Conservation (phyloP, 73 alveolate genomes). For the Paramecium caudatum region DNA sequence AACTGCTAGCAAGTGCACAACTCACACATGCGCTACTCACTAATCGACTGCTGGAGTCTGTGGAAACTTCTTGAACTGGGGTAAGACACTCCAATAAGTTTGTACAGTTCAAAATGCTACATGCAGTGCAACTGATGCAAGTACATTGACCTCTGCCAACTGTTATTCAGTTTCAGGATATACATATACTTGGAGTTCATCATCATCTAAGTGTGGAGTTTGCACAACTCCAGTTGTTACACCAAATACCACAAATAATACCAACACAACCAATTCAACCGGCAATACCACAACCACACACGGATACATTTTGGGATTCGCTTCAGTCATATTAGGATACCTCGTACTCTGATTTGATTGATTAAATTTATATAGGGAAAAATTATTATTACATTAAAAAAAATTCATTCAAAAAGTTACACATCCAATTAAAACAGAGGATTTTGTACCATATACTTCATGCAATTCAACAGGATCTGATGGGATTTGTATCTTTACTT, state of each 20-base stretch:
- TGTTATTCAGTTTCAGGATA: not conserved
- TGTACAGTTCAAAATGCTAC: no score
- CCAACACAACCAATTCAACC: not conserved
- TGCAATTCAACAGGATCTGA: slow-evolving; percentile 43
- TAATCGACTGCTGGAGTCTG: not conserved
- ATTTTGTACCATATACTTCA: no score
- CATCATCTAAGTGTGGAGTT: not conserved
- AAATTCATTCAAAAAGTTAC: no score
- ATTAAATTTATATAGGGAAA: no score
- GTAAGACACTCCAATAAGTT: not conserved
- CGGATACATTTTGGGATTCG: not conserved
- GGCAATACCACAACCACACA: not conserved
- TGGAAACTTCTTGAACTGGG: slow-evolving; percentile 16
- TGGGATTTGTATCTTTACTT: slow-evolving; percentile 39
- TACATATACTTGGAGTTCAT: not conserved
- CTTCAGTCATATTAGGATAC: not conserved
- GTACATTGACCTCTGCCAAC: not conserved
- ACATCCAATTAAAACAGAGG: no score
- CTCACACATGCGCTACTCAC: slow-evolving; percentile 30
- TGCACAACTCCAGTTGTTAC: not conserved
- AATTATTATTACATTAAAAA: no score
- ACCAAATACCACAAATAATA: not conserved
- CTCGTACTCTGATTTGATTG: not conserved
- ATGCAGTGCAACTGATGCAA: not conserved
- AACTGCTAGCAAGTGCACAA: not conserved